Percentiles rank a stretch among this genome's conserved stretches.
Evolutionary conservation across 1,284 basidiomycete genomes (phyloP).

Genomic region (Rhodotorula sp.): DNA sequence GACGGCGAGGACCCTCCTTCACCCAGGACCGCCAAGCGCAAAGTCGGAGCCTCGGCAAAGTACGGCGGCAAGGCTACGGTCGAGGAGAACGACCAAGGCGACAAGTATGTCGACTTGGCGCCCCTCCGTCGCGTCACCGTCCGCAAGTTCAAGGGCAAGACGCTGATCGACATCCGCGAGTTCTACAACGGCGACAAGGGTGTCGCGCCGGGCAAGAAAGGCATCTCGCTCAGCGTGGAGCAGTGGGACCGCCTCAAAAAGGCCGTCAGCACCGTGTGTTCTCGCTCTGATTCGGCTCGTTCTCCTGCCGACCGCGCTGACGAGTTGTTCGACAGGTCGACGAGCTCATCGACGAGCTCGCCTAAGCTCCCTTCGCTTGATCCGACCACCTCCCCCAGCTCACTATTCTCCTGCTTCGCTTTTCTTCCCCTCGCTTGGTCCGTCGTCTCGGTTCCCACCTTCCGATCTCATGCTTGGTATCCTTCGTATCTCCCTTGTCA

Average conservation of each 20-base stretch:
- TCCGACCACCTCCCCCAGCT: neutral
- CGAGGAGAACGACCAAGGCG: constrained; percentile 24
- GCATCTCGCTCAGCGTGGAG: constrained; percentile 32
- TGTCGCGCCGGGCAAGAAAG: constrained; percentile 40
- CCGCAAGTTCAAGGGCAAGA: constrained; percentile 29
- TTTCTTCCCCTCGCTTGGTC: no score
- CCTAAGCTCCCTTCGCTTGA: neutral
- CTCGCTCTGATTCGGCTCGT: neutral
- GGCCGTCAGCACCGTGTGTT: constrained; percentile 9
- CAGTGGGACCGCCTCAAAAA: constrained; percentile 38
- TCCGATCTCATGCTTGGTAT: no score
- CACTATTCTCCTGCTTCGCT: neutral
- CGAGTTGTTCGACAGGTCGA: neutral
- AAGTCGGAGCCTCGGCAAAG: neutral
- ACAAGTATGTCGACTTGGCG: constrained; percentile 20
- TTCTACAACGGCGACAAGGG: constrained; percentile 39
- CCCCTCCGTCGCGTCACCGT: constrained; percentile 28
- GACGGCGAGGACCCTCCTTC: neutral
- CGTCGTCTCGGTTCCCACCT: no score
- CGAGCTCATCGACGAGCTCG: constrained; percentile 5
- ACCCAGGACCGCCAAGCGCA: constrained; percentile 4
- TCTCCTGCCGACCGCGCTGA: neutral
- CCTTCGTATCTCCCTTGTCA: no score
- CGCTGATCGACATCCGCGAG: constrained; percentile 40
- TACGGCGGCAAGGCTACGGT: neutral